Conservation (phyloP, 306 rosid genomes). For the Macrotyloma uniflorum region DNA sequence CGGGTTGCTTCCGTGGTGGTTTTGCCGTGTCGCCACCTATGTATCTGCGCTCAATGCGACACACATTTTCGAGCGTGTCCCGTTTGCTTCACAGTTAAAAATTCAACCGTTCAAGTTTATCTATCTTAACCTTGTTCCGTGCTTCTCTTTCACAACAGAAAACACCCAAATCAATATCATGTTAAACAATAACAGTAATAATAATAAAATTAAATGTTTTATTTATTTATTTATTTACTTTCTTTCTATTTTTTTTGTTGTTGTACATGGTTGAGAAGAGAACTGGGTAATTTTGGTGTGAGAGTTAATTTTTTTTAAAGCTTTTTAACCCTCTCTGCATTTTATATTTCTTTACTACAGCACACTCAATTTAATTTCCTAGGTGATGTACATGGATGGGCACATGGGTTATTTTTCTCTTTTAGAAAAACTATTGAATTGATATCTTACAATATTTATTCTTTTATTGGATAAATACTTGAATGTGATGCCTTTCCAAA, state of each 20-base stretch:
- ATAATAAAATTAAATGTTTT: neutral
- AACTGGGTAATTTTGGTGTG: neutral
- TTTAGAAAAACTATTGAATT: slow-evolving; percentile 52
- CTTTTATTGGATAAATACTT: slow-evolving; percentile 53
- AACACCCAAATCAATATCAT: neutral
- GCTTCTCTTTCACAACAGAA: slow-evolving; percentile 26
- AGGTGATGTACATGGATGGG: slow-evolving; percentile 64
- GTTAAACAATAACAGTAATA: neutral
- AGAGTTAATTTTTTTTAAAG: neutral
- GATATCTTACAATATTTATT: slow-evolving; percentile 54
- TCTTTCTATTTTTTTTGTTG: neutral
- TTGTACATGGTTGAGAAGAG: neutral
- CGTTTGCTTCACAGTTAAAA: slow-evolving; percentile 62
- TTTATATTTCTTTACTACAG: slow-evolving; percentile 33
- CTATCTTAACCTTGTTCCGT: slow-evolving; percentile 63
- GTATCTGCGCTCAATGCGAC: slow-evolving; percentile 79
- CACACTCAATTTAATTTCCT: slow-evolving; percentile 24
- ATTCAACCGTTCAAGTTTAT: slow-evolving; percentile 73
- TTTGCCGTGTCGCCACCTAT: slow-evolving; percentile 84
- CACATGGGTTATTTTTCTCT: slow-evolving; percentile 37
- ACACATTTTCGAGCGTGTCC: slow-evolving; percentile 71
- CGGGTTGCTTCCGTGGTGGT: slow-evolving; percentile 78
- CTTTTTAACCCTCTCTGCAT: neutral
- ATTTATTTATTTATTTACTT: neutral
- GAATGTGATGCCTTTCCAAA: neutral